A percentile compares a stretch with the other conserved stretches of the same genome.
phyloP scores from a whole-genome alignment of 306 rosid genomes.

The Albizia julibrissin region DNA sequence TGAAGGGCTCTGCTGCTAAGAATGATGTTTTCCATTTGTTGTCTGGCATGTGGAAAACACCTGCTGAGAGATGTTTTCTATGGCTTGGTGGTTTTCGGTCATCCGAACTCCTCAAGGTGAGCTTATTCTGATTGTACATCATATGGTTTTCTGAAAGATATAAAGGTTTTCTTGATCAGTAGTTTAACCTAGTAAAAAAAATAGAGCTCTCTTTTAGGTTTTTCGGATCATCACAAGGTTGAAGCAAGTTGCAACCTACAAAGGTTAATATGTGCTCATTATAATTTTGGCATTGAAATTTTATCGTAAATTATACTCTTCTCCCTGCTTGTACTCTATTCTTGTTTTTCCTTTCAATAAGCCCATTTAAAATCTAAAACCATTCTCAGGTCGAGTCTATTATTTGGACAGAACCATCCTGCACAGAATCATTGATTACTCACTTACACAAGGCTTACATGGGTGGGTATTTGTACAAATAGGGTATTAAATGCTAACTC shows the following conservation, averaged over 20 bases:
- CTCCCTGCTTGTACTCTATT: neutral
- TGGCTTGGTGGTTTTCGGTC: constrained; percentile 94
- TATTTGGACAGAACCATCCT: neutral
- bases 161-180: neutral
- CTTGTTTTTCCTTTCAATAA: neutral
- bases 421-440: too few relatives aligned
- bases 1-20: constrained; percentile 73
- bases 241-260: neutral
- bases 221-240: neutral
- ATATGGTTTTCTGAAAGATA: neutral
- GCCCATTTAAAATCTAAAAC: neutral
- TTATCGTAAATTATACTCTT: neutral
- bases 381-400: neutral
- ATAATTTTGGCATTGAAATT: neutral
- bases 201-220: neutral
- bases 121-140: constrained; percentile 2
- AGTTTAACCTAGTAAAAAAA: neutral
- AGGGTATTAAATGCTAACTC: too few relatives aligned
- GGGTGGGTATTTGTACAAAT: too few relatives aligned
- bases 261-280: neutral
- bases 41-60: constrained; percentile 95
- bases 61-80: constrained; percentile 83
- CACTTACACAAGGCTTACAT: too few relatives aligned
- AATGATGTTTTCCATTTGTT: constrained; percentile 82
- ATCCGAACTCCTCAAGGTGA: constrained; percentile 84